Percentiles rank a stretch among this genome's conserved stretches.
Conservation (phyloP, 306 rosid genomes). For the Medicago ruthenica region DNA sequence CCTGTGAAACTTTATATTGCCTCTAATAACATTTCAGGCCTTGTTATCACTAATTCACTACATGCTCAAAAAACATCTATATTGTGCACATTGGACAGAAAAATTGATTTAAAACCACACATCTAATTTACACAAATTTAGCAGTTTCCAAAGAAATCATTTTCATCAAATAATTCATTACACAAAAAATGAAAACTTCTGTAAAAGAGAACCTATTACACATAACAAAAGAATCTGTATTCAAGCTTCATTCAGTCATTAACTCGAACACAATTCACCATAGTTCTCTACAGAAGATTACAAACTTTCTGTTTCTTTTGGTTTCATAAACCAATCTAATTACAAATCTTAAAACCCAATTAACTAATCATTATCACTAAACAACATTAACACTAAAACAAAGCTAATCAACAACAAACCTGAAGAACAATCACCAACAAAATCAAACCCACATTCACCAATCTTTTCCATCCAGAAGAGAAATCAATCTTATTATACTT, state of each 20-base stretch:
- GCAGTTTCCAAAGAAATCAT: too few species aligned
- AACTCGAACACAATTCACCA: neutral
- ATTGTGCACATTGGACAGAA: neutral
- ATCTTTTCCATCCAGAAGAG: constrained; percentile 39
- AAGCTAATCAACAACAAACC: neutral
- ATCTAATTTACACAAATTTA: neutral
- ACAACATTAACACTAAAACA: neutral
- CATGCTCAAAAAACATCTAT: neutral
- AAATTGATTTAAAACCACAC: neutral
- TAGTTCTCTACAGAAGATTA: neutral
- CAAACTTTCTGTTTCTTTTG: neutral
- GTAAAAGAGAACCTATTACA: neutral
- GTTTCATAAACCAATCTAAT: neutral
- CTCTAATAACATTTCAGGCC: too few species aligned
- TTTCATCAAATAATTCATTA: too few species aligned
- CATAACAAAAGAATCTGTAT: neutral
- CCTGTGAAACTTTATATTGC: too few species aligned
- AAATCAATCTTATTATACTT: constrained; percentile 66
- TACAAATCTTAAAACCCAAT: neutral
- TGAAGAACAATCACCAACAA: neutral
- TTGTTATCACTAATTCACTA: neutral
- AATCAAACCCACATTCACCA: neutral
- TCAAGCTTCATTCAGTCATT: neutral
- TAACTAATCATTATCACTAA: neutral
- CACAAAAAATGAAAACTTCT: neutral